These are phyloP conservation scores for Solanum rostratum DNA, from an alignment of 257 asterid genomes.

Conservation along the genomic window DNA sequence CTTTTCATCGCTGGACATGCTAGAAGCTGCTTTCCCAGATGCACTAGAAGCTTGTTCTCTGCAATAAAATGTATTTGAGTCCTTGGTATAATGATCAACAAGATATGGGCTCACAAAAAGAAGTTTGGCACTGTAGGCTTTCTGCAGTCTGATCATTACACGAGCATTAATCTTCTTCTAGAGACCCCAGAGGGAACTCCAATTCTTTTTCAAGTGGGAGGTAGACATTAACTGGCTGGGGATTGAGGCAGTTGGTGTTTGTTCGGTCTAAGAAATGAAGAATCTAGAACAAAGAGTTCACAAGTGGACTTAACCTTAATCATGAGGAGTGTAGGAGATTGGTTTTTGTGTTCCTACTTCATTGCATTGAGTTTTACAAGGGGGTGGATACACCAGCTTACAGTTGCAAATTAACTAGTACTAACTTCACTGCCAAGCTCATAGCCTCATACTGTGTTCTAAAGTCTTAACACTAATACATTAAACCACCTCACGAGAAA, in stretches of 20 bases:
- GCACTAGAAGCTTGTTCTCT: slow-evolving; percentile 95
- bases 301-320: background rate
- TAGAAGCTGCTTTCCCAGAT: slow-evolving; percentile 82
- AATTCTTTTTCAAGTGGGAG: background rate
- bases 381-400: background rate
- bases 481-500: background rate
- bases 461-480: background rate
- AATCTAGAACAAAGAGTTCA: background rate
- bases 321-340: background rate
- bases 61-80: slow-evolving; percentile 1
- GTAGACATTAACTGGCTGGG: background rate
- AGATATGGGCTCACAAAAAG: background rate
- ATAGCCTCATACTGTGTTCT: background rate
- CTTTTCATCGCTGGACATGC: slow-evolving; percentile 86
- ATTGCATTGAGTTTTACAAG: background rate
- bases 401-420: background rate
- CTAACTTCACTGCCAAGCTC: background rate
- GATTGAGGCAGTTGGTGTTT: background rate
- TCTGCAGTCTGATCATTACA: background rate
- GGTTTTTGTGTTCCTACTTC: background rate
- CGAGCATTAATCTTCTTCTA: background rate
- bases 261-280: background rate
- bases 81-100: background rate
- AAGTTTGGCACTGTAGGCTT: background rate
- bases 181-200: background rate